A percentile compares a stretch with the other conserved stretches of the same genome.
Conservation (phyloP, 2,329 filamentous ascomycete genomes). For the Pseudogymnoascus sp. region DNA sequence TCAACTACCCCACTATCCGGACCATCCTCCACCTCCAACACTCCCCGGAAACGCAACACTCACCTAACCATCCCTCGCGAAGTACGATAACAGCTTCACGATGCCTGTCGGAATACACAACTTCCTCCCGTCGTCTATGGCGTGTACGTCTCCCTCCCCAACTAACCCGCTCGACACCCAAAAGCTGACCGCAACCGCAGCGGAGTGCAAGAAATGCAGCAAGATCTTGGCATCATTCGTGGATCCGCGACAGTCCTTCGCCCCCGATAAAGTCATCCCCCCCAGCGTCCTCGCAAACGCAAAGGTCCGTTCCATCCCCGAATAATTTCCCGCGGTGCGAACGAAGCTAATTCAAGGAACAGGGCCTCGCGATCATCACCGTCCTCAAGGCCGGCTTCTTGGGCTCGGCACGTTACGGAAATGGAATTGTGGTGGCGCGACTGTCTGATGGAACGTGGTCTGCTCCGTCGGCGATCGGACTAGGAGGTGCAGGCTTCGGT, state of each 20-base stretch:
- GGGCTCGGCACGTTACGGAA: conserved; percentile 73
- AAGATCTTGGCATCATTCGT: conserved; percentile 94
- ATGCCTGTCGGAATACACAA: conserved; percentile 52
- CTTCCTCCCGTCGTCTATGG: conserved; percentile 58
- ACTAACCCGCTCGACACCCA: conserved; percentile 16
- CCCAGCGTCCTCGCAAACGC: conserved; percentile 82
- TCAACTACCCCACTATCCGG: conserved; percentile 5
- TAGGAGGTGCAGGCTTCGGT: conserved; percentile 72
- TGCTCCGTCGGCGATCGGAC: conserved; percentile 72
- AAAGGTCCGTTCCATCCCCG: conserved; percentile 51
- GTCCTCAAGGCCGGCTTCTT: conserved; percentile 84
- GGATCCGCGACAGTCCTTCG: conserved; percentile 86
- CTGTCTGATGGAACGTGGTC: conserved; percentile 73
- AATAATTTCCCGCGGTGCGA: conserved; percentile 4
- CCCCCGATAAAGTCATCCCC: conserved; percentile 95
- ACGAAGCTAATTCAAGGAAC: conserved; percentile 13
- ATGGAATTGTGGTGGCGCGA: conserved; percentile 72
- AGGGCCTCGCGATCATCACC: conserved; percentile 77
- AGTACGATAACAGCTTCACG: conserved; percentile 6
- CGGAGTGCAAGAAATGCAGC: conserved; percentile 94
- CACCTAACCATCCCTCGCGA: conserved; percentile 3
- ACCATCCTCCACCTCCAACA: neutral
- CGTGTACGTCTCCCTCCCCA: conserved; percentile 46
- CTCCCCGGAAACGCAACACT: conserved; percentile 1
- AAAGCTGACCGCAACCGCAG: conserved; percentile 40